Percentiles rank a stretch among this genome's conserved stretches.
Evolutionary conservation across 2,329 filamentous ascomycete genomes (phyloP).

Genomic region (Emergomyces orientalis): DNA sequence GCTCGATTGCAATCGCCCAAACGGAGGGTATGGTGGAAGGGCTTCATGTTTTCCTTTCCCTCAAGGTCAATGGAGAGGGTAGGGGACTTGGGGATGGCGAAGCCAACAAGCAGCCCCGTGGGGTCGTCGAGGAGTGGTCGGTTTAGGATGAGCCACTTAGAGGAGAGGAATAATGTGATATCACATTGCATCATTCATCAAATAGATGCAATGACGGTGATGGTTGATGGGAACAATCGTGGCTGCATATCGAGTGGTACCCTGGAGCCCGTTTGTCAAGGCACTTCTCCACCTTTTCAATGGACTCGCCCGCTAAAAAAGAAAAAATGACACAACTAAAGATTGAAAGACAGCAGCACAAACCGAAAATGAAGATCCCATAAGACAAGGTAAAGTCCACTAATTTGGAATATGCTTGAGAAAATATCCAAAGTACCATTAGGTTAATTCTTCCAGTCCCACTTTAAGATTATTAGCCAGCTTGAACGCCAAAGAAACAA

Average conservation of each 20-base stretch:
- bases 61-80: neutral
- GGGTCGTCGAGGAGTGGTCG: neutral
- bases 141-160: neutral
- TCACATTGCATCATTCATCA: neutral
- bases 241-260: neutral
- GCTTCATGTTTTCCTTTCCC: neutral
- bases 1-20: neutral
- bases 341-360: neutral
- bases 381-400: no score
- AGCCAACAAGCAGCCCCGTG: neutral
- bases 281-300: no score
- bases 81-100: neutral
- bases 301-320: neutral
- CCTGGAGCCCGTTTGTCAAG: no score
- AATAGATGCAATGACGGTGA: neutral
- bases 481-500: neutral
- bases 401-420: neutral
- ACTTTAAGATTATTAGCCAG: neutral
- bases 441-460: neutral
- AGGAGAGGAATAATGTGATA: neutral
- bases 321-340: neutral
- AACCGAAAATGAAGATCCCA: neutral
- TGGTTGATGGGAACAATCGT: neutral
- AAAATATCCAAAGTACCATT: neutral
- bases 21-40: neutral